These are phyloP conservation scores for Mycena epipterygia DNA, from an alignment of 768 basidiomycete genomes.

Conservation along the genomic window DNA sequence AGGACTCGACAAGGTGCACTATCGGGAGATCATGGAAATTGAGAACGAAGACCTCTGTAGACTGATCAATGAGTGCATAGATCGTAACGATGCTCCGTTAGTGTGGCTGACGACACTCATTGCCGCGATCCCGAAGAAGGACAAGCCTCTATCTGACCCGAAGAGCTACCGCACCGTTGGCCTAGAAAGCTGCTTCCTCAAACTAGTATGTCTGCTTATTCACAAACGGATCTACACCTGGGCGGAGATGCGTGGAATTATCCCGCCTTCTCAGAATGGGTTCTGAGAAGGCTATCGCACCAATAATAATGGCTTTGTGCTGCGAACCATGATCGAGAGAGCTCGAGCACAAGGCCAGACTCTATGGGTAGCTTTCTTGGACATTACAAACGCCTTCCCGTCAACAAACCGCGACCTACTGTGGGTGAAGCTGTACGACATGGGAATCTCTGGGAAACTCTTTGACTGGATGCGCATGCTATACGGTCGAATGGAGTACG, in stretches of 20 bases:
- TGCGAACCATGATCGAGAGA: constrained; percentile 37
- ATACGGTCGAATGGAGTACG: background rate
- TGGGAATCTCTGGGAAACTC: constrained; percentile 30
- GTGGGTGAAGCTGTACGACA: constrained; percentile 35
- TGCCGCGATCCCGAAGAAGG: background rate
- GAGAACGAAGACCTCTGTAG: background rate
- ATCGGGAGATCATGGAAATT: background rate
- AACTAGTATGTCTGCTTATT: background rate
- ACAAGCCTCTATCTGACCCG: background rate
- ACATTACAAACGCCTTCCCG: constrained; percentile 45
- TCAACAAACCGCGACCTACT: constrained; percentile 36
- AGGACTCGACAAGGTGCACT: background rate
- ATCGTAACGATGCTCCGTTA: background rate
- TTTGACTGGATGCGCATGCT: background rate
- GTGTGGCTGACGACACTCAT: background rate
- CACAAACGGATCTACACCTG: background rate
- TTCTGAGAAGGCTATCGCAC: constrained; percentile 37
- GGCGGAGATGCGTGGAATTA: constrained; percentile 12
- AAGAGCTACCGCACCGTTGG: background rate
- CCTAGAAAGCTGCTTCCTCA: constrained; percentile 2
- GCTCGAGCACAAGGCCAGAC: constrained; percentile 22
- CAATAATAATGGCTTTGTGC: constrained; percentile 39
- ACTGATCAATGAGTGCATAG: constrained; percentile 4
- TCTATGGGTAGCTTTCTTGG: constrained; percentile 39
- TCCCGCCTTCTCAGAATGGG: constrained; percentile 42